Evolutionary conservation across 495 filamentous ascomycete species (phyloP).

Genomic region (Trichocladium uniseriatum): DNA sequence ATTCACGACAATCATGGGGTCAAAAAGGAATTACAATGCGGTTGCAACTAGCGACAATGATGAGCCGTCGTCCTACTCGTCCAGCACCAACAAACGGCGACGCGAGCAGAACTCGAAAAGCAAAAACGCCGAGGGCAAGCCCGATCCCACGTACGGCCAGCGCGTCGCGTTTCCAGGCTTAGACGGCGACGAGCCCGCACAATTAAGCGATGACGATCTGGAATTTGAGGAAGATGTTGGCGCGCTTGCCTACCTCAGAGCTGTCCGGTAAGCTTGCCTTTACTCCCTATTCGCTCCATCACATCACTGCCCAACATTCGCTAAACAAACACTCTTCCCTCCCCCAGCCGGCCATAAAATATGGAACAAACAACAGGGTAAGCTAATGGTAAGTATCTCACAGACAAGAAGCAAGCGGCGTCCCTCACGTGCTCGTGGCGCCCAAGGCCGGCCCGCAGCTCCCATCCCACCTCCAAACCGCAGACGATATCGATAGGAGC

Average conservation of each 20-base stretch:
- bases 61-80: constrained; percentile 5
- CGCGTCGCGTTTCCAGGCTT: constrained; percentile 67
- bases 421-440: constrained; percentile 58
- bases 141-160: constrained; percentile 65
- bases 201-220: constrained; percentile 37
- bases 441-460: constrained; percentile 40
- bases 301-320: constrained; percentile 16
- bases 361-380: constrained; percentile 30
- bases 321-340: constrained; percentile 22
- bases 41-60: constrained; percentile 7
- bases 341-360: constrained; percentile 2
- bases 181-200: constrained; percentile 37
- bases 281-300: constrained; percentile 10
- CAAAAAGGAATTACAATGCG: constrained; percentile 21
- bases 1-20: constrained; percentile 16
- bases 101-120: constrained; percentile 15
- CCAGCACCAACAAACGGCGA: constrained; percentile 24
- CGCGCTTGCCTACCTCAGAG: constrained; percentile 65
- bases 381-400: constrained; percentile 27
- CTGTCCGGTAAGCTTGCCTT: constrained; percentile 60
- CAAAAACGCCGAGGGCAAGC: constrained; percentile 22
- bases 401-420: constrained; percentile 61
- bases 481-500: constrained; percentile 27
- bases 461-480: constrained; percentile 24
- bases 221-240: constrained; percentile 50